These are phyloP conservation scores for Phytophthora constricta DNA, from an alignment of 352 stramenopile species.

Conservation along the genomic window DNA sequence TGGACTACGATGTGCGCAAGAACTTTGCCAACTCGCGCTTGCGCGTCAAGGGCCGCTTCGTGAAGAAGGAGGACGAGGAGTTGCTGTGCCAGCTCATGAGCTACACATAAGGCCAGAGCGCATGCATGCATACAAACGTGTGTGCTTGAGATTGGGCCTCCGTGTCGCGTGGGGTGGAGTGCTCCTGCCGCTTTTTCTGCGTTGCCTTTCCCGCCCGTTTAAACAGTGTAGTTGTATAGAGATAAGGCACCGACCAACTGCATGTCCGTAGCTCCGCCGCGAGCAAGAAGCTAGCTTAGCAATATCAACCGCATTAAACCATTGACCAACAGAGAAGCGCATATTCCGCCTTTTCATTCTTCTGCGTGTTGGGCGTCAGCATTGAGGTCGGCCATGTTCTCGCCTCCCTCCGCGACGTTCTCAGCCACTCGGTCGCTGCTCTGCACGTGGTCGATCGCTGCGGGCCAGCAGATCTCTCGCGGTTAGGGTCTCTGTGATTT, in stretches of 20 bases:
- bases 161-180: conserved; percentile 16
- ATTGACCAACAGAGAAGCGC: conserved; percentile 22
- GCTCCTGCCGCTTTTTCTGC: conserved; percentile 17
- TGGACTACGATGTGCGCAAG: conserved; percentile 99
- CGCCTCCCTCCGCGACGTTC: not conserved
- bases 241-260: conserved; percentile 36
- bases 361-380: not conserved
- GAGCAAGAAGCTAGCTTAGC: conserved; percentile 19
- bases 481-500: not conserved
- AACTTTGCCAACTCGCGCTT: conserved; percentile 98
- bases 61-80: conserved; percentile 98
- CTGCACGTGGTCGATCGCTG: conserved; percentile 1
- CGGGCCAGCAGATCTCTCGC: not conserved
- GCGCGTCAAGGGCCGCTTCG: conserved; percentile 98
- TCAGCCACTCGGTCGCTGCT: not conserved
- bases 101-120: conserved; percentile 61
- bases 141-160: conserved; percentile 6
- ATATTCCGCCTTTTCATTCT: conserved; percentile 3
- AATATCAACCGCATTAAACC: conserved; percentile 18
- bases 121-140: too few relatives aligned
- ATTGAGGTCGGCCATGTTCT: not conserved
- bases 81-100: conserved; percentile 85
- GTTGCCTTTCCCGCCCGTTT: conserved; percentile 34
- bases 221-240: conserved; percentile 51
- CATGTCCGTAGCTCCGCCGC: conserved; percentile 41